Conservation (phyloP, 1,284 basidiomycete species). For the Pascua sp. region DNA sequence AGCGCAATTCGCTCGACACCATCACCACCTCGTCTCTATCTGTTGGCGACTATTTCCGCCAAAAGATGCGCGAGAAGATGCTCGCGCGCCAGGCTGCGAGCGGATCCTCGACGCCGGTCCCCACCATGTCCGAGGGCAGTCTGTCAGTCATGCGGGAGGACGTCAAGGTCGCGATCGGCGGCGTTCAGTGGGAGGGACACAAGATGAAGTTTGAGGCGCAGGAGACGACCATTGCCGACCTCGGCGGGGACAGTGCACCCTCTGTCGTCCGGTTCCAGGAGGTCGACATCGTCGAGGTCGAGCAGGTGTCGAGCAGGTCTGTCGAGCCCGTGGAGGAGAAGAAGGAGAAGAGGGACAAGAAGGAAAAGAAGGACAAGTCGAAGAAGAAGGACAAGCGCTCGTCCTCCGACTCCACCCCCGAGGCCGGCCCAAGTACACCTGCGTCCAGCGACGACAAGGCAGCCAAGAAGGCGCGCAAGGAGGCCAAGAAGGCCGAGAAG, state of each 20-base stretch:
- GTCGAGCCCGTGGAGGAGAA: neutral
- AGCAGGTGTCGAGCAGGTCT: too few relatives aligned
- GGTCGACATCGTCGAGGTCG: too few relatives aligned
- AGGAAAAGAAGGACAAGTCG: conserved; percentile 1
- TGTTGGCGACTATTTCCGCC: conserved; percentile 47
- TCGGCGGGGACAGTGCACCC: conserved; percentile 5
- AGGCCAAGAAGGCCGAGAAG: conserved; percentile 13
- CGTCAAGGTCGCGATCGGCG: conserved; percentile 27
- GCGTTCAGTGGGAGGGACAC: conserved; percentile 37
- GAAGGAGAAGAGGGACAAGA: conserved; percentile 1
- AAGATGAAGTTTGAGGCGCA: conserved; percentile 34
- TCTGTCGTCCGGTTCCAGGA: conserved; percentile 9
- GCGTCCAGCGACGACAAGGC: conserved; percentile 1
- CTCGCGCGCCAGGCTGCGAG: conserved; percentile 32
- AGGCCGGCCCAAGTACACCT: neutral
- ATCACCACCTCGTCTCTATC: conserved; percentile 38
- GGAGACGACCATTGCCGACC: conserved; percentile 7
- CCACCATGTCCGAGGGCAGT: conserved; percentile 24
- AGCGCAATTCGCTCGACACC: conserved; percentile 30
- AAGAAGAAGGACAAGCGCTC: conserved; percentile 1
- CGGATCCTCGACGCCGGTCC: conserved; percentile 12
- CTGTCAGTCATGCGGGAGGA: conserved; percentile 28
- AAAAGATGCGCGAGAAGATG: conserved; percentile 47
- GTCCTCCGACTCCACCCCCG: neutral
- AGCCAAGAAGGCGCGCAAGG: conserved; percentile 5